phyloP scores from a whole-genome alignment of 768 basidiomycete genomes.

The Macrolepiota albuminosa region DNA sequence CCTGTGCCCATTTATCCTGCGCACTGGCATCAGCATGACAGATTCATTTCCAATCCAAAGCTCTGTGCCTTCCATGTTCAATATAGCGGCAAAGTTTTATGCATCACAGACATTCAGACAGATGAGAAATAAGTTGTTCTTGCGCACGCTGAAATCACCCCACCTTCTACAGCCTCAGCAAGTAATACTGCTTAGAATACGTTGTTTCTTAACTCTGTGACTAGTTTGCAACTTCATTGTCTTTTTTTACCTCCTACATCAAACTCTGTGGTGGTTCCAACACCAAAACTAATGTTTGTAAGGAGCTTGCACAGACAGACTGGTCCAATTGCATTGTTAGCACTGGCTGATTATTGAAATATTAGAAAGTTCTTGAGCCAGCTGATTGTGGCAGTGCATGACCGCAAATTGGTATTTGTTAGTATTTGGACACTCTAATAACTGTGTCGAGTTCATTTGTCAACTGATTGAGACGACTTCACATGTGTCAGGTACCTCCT shows the following conservation, averaged over 20 bases:
- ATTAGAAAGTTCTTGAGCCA: too few species aligned
- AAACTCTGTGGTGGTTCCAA: conserved; percentile 44
- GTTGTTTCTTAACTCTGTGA: conserved; percentile 31
- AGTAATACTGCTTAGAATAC: neutral
- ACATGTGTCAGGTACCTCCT: too few species aligned
- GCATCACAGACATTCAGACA: conserved; percentile 71
- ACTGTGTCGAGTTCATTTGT: too few species aligned
- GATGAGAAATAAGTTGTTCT: conserved; percentile 86
- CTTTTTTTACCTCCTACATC: conserved; percentile 49
- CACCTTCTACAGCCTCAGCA: conserved; percentile 10
- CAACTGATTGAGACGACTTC: too few species aligned
- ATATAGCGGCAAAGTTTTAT: conserved; percentile 69
- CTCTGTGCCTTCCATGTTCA: conserved; percentile 64
- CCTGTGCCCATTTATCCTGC: conserved; percentile 73
- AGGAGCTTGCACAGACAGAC: conserved; percentile 67
- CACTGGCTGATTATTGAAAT: conserved; percentile 51
- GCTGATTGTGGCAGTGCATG: too few species aligned
- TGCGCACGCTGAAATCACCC: conserved; percentile 47
- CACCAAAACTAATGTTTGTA: conserved; percentile 66
- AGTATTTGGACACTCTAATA: too few species aligned
- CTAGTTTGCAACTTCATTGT: conserved; percentile 70
- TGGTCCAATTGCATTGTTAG: conserved; percentile 60
- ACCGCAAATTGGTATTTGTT: too few species aligned
- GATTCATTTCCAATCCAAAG: conserved; percentile 56
- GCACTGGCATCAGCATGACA: conserved; percentile 75